phyloP scores from a whole-genome alignment of 129 eudicot species.

The Chrysanthemum seticuspe region DNA sequence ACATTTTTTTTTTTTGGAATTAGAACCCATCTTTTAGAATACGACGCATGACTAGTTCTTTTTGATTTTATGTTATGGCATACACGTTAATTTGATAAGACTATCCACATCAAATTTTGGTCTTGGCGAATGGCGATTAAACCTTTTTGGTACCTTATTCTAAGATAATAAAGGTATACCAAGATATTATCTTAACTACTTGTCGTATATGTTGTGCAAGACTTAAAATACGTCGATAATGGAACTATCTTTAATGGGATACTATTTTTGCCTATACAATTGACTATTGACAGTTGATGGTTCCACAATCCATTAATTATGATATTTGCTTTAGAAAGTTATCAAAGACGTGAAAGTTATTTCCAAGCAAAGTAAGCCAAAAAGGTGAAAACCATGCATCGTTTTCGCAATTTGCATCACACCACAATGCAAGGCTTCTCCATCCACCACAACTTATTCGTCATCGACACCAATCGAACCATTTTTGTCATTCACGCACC shows the following conservation, averaged over 20 bases:
- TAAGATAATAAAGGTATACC: too few relatives aligned
- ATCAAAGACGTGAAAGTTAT: slow-evolving; percentile 19
- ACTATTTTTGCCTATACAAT: neutral
- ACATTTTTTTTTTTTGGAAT: too few relatives aligned
- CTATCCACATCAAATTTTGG: too few relatives aligned
- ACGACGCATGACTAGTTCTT: too few relatives aligned
- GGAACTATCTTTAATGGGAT: neutral
- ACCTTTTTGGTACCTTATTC: too few relatives aligned
- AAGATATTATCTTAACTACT: too few relatives aligned
- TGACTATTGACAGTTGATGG: slow-evolving; percentile 14
- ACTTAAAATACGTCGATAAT: neutral
- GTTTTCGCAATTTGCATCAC: slow-evolving; percentile 9
- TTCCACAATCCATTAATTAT: slow-evolving; percentile 25
- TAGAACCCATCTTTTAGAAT: too few relatives aligned
- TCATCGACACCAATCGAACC: neutral
- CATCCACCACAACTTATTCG: slow-evolving; percentile 26
- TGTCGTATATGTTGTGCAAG: too few relatives aligned
- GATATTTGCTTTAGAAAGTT: slow-evolving; percentile 28
- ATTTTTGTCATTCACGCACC: neutral
- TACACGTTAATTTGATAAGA: too few relatives aligned
- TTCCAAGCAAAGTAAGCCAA: slow-evolving; percentile 25
- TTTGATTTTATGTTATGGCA: too few relatives aligned
- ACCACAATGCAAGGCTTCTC: neutral
- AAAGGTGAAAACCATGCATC: slow-evolving; percentile 32
- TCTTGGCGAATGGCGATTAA: too few relatives aligned